phyloP scores from a whole-genome alignment of 139 green algal genomes.

The Picochlorum sp. region DNA sequence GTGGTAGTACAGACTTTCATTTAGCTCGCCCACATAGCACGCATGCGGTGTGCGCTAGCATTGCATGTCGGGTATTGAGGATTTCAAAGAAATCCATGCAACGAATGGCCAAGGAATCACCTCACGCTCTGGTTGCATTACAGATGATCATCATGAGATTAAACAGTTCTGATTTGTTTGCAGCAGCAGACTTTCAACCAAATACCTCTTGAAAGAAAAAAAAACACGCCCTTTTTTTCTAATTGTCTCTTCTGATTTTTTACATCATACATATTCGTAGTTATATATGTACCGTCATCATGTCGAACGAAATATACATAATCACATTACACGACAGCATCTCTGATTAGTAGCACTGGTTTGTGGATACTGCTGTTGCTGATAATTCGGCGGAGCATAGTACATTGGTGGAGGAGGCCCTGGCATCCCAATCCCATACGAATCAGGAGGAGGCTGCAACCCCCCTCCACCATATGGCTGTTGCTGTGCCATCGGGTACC shows the following conservation, averaged over 20 bases:
- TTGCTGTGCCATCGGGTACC: neutral
- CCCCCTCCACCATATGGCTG: neutral
- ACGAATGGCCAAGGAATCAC: constrained; percentile 16
- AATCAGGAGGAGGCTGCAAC: neutral
- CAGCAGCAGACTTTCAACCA: constrained; percentile 11
- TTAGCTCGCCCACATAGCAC: constrained; percentile 15
- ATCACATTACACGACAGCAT: neutral
- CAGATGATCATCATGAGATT: constrained; percentile 24
- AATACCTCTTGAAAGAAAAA: neutral
- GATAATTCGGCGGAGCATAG: constrained; percentile 1
- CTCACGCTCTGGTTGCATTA: constrained; percentile 20
- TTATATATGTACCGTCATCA: too few relatives aligned
- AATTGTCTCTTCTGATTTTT: too few relatives aligned
- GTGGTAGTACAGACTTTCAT: constrained; percentile 20
- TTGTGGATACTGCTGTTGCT: constrained; percentile 1
- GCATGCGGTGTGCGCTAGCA: constrained; percentile 2
- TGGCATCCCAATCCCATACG: constrained; percentile 3
- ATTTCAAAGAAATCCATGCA: constrained; percentile 11
- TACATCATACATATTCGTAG: too few relatives aligned
- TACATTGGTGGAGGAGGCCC: constrained; percentile 6
- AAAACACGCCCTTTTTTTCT: neutral
- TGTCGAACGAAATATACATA: neutral
- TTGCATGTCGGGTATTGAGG: constrained; percentile 6
- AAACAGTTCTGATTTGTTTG: constrained; percentile 25
- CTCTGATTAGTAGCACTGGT: too few relatives aligned